These are phyloP conservation scores for Dictyostelium purpureum DNA, from an alignment of 78 protist genomes.

Conservation along the genomic window DNA sequence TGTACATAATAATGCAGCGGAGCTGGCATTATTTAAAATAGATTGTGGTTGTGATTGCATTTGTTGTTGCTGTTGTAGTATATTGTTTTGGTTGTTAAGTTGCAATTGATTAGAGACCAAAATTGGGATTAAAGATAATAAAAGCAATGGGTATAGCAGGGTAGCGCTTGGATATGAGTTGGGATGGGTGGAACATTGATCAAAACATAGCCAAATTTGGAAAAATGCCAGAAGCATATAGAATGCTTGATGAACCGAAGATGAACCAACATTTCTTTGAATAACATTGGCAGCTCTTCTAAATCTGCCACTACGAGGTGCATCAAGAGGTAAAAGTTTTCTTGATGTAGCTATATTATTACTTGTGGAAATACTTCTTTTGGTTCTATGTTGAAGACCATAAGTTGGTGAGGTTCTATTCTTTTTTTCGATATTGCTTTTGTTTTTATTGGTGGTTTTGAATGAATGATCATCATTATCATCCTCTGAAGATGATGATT, in stretches of 20 bases:
- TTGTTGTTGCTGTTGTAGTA: not conserved
- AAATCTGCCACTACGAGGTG: not conserved
- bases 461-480: not conserved
- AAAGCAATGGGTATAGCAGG: conserved; percentile 19
- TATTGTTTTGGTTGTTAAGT: not conserved
- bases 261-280: not conserved
- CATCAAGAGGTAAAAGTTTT: not conserved
- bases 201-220: conserved; percentile 53
- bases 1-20: not conserved
- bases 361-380: not conserved
- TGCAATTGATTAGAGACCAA: not conserved
- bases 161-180: not conserved
- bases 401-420: not conserved
- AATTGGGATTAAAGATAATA: conserved; percentile 35
- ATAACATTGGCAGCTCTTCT: not conserved
- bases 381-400: not conserved
- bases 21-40: not conserved
- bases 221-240: not conserved
- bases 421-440: not conserved
- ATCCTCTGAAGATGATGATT: too few species aligned
- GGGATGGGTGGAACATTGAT: conserved; percentile 20
- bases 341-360: not conserved
- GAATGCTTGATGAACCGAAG: not conserved
- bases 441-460: not conserved
- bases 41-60: not conserved